Percentiles rank a stretch among this genome's conserved stretches.
These are phyloP conservation scores for Eutrema heterophyllum DNA, from an alignment of 345 rosid species.

Conservation along the genomic window DNA sequence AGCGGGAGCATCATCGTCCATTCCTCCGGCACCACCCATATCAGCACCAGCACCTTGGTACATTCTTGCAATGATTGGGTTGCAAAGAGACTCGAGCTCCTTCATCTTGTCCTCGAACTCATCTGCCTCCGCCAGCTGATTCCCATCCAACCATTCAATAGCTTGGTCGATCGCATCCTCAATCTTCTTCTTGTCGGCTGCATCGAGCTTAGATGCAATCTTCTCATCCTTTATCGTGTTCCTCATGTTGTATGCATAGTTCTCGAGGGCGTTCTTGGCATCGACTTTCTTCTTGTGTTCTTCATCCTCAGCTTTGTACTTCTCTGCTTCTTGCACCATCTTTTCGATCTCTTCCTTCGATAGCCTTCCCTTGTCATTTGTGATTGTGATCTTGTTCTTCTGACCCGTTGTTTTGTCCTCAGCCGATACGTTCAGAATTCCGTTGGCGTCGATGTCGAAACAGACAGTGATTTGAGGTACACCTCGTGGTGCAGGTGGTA, in stretches of 20 bases:
- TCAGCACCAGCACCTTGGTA: slow-evolving; percentile 42
- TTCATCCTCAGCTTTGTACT: slow-evolving; percentile 56
- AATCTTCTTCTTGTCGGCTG: slow-evolving; percentile 58
- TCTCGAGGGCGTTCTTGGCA: slow-evolving; percentile 54
- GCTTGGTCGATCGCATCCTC: slow-evolving; percentile 54
- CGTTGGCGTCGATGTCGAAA: slow-evolving; percentile 30
- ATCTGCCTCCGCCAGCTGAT: slow-evolving; percentile 54
- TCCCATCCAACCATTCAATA: slow-evolving; percentile 49
- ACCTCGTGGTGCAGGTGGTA: slow-evolving; percentile 63
- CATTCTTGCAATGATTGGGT: slow-evolving; percentile 55
- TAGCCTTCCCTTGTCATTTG: slow-evolving; percentile 57
- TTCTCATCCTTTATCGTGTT: slow-evolving; percentile 59
- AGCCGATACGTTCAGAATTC: slow-evolving; percentile 58
- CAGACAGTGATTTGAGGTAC: slow-evolving; percentile 36
- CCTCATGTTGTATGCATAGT: slow-evolving; percentile 49
- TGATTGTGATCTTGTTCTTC: slow-evolving; percentile 64
- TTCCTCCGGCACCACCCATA: slow-evolving; percentile 37
- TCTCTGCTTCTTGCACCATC: slow-evolving; percentile 69
- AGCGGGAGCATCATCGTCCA: slow-evolving; percentile 32
- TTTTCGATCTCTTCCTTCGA: slow-evolving; percentile 59
- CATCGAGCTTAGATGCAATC: slow-evolving; percentile 41
- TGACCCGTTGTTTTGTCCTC: slow-evolving; percentile 64
- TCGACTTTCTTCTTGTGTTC: slow-evolving; percentile 67
- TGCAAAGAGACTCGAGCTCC: slow-evolving; percentile 55
- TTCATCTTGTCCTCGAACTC: slow-evolving; percentile 65